Evolutionary conservation across 164 flowering plant species (phyloP).

Genomic region (Sedum album): DNA sequence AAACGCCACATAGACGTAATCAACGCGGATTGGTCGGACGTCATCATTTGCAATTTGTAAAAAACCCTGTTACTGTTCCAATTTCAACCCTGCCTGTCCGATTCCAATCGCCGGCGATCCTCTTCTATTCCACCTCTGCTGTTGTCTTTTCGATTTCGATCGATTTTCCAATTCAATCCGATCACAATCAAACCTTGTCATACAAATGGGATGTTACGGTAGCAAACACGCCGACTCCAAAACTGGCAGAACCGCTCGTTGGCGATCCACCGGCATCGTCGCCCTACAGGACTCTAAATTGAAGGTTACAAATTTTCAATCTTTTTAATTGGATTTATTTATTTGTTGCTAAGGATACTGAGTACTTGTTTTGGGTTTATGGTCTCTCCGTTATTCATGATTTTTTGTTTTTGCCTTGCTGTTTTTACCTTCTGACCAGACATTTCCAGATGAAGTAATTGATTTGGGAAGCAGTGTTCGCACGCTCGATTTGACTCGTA

Average conservation of each 20-base stretch:
- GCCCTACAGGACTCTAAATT: conserved; percentile 74
- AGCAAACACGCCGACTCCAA: conserved; percentile 55
- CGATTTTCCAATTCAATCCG: background rate
- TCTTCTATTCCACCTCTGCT: background rate
- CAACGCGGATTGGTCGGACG: too few species aligned
- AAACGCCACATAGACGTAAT: too few species aligned
- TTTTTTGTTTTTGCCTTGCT: background rate
- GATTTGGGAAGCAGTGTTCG: conserved; percentile 74
- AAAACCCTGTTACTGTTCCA: too few species aligned
- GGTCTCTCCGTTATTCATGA: too few species aligned
- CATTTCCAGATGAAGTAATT: conserved; percentile 76
- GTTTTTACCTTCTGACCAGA: conserved; percentile 27
- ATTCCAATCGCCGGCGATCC: background rate
- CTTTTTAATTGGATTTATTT: too few species aligned
- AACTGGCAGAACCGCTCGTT: conserved; percentile 47
- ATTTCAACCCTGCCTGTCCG: too few species aligned
- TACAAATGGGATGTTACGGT: conserved; percentile 41
- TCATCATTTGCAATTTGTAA: too few species aligned
- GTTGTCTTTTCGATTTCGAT: background rate
- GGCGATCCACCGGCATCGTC: conserved; percentile 94
- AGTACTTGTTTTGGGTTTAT: too few species aligned
- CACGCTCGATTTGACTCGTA: conserved; percentile 80
- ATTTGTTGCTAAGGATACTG: too few species aligned
- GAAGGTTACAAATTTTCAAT: conserved; percentile 33
- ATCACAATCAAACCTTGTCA: background rate